phyloP scores from a whole-genome alignment of 2,329 filamentous ascomycete genomes.

The Diaporthe citrichinensis region DNA sequence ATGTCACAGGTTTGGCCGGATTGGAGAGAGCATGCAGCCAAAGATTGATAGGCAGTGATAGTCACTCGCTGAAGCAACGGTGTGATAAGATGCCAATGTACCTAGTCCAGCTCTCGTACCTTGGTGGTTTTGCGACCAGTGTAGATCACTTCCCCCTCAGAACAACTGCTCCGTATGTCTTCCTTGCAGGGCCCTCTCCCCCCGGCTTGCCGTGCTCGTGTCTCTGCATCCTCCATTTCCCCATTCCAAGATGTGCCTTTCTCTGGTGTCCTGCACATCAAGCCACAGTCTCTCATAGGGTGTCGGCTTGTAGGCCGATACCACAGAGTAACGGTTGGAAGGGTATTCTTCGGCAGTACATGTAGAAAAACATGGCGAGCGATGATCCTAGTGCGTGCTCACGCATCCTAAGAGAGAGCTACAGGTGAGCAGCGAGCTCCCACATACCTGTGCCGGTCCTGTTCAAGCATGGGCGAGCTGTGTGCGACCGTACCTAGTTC shows the following conservation, averaged over 20 bases:
- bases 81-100: constrained; percentile 13
- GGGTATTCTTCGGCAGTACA: constrained; percentile 10
- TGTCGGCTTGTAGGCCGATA: neutral
- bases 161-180: constrained; percentile 1
- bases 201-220: neutral
- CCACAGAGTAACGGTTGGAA: neutral
- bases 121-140: neutral
- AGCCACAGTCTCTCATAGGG: neutral
- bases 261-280: neutral
- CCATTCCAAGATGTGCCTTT: neutral
- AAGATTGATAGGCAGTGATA: constrained; percentile 23
- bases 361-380: neutral
- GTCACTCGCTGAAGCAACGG: constrained; percentile 21
- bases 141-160: constrained; percentile 15
- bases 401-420: neutral
- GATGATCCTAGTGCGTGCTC: neutral
- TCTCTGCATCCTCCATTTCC: neutral
- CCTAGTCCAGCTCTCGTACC: constrained; percentile 8
- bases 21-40: neutral
- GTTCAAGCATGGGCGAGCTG: neutral
- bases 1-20: neutral
- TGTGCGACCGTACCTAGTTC: neutral
- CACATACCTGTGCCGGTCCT: neutral
- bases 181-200: neutral
- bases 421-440: neutral